phyloP scores from a whole-genome alignment of 2,329 filamentous ascomycete species.

The Trichothecium sympodiale region DNA sequence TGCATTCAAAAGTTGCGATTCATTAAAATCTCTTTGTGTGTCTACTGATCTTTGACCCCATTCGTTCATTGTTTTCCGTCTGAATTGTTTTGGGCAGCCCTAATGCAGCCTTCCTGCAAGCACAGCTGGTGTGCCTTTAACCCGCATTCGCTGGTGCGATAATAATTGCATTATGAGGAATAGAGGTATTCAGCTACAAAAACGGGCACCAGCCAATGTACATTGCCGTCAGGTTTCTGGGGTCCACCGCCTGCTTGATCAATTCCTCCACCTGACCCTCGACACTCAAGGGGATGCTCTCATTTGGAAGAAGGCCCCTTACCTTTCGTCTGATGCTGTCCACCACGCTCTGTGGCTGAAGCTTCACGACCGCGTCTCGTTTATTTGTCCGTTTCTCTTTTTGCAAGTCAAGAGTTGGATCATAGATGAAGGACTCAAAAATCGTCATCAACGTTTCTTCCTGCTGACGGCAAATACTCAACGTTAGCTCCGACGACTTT shows the following conservation, averaged over 20 bases:
- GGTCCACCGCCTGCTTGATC: constrained; percentile 75
- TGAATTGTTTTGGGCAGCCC: too few relatives aligned
- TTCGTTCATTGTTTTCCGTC: too few relatives aligned
- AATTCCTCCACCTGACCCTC: constrained; percentile 97
- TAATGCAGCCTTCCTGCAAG: too few relatives aligned
- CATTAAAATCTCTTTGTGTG: too few relatives aligned
- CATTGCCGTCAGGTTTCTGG: constrained; percentile 76
- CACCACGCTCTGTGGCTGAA: constrained; percentile 63
- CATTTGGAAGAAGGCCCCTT: constrained; percentile 68
- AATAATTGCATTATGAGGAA: too few relatives aligned
- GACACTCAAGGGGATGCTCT: constrained; percentile 86
- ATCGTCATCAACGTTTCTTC: constrained; percentile 97
- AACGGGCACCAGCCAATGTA: constrained; percentile 87
- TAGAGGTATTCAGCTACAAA: constrained; percentile 22
- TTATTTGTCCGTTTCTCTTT: constrained; percentile 42
- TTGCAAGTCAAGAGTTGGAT: constrained; percentile 89
- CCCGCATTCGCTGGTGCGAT: too few relatives aligned
- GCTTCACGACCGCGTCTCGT: constrained; percentile 30
- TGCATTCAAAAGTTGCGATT: too few relatives aligned
- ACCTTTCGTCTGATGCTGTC: constrained; percentile 85
- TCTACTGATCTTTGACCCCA: too few relatives aligned
- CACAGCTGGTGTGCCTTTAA: too few relatives aligned
- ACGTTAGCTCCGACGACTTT: constrained; percentile 78
- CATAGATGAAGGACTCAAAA: constrained; percentile 91
- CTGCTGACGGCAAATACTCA: constrained; percentile 75